Conservation (phyloP, 805 yeast species). For the Hanseniaspora hatyaiensis region DNA sequence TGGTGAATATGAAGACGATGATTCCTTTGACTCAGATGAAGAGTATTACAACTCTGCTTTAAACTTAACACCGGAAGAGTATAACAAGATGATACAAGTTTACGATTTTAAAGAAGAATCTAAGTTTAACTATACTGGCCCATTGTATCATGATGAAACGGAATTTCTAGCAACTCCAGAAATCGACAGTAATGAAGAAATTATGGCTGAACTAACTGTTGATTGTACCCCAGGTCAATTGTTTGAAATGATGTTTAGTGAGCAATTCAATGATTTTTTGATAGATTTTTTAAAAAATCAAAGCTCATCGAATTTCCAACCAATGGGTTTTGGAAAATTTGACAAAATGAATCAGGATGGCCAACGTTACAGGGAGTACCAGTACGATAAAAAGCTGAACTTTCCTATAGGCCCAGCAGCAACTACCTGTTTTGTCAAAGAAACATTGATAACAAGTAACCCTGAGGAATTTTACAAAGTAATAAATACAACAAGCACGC, state of each 20-base stretch:
- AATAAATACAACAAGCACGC: constrained; percentile 58
- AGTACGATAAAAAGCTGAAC: constrained; percentile 62
- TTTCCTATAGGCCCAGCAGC: constrained; percentile 88
- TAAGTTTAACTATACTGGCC: constrained; percentile 47
- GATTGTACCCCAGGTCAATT: constrained; percentile 70
- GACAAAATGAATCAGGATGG: constrained; percentile 32
- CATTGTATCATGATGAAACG: constrained; percentile 52
- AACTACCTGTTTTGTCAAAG: constrained; percentile 60
- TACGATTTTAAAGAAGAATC: constrained; percentile 32
- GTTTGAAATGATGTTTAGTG: constrained; percentile 60
- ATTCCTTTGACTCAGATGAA: constrained; percentile 21
- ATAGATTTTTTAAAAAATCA: constrained; percentile 33
- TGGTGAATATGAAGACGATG: constrained; percentile 23
- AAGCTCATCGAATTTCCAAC: constrained; percentile 29
- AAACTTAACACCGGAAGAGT: constrained; percentile 20
- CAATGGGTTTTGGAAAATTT: constrained; percentile 28
- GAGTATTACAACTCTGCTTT: constrained; percentile 22
- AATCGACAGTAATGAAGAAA: constrained; percentile 37
- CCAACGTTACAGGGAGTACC: constrained; percentile 40
- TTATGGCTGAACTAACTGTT: constrained; percentile 42
- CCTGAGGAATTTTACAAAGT: constrained; percentile 46
- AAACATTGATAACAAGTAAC: constrained; percentile 47
- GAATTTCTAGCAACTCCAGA: constrained; percentile 35
- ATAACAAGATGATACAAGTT: constrained; percentile 21
- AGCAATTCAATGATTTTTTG: constrained; percentile 35